phyloP scores from a whole-genome alignment of 2,329 filamentous ascomycete species.

The Cryphonectria nitschkei region DNA sequence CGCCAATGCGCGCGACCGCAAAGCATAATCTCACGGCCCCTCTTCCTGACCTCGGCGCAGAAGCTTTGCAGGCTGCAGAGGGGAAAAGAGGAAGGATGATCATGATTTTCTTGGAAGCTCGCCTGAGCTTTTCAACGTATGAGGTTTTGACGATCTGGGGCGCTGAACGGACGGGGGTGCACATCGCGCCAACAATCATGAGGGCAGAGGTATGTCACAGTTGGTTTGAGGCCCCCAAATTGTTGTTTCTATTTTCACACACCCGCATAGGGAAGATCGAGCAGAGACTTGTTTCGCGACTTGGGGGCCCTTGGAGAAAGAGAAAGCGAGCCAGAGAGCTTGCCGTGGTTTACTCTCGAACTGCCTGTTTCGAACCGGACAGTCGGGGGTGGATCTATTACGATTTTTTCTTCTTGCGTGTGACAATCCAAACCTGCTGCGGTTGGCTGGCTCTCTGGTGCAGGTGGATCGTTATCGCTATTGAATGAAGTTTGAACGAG shows the following conservation, averaged over 20 bases:
- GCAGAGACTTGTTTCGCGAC: neutral
- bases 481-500: neutral
- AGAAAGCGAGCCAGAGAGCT: neutral
- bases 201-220: neutral
- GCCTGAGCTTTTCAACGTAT: neutral
- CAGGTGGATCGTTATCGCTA: neutral
- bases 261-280: neutral
- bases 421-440: neutral
- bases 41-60: neutral
- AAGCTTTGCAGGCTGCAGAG: neutral
- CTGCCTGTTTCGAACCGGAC: neutral
- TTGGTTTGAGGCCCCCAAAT: neutral
- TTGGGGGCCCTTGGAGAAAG: neutral
- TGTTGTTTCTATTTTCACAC: neutral
- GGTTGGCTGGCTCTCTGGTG: neutral
- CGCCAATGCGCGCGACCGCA: neutral
- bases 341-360: neutral
- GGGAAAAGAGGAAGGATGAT: neutral
- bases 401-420: neutral
- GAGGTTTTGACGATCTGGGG: neutral
- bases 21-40: slow-evolving; percentile 2
- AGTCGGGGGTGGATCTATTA: neutral
- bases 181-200: neutral
- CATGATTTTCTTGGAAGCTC: neutral
- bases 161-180: neutral